A percentile compares a stretch with the other conserved stretches of the same genome.
phyloP scores from a whole-genome alignment of 176 grass and related monocot species.

The Lolium multiflorum region DNA sequence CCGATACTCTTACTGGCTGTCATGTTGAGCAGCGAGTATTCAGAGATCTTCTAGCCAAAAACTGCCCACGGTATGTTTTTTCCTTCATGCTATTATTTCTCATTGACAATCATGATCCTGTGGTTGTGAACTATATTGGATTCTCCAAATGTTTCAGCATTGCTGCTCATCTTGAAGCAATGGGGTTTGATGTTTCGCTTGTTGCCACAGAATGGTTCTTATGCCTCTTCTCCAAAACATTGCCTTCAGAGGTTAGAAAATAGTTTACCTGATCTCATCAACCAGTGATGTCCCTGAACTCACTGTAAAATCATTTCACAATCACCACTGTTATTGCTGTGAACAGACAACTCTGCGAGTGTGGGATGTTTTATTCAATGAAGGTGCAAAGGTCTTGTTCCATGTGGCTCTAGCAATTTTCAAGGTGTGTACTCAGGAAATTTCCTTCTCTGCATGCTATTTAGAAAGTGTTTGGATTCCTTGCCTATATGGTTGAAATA shows the following conservation, averaged over 20 bases:
- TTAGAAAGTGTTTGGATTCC: not conserved
- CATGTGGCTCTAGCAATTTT: slow-evolving; percentile 94
- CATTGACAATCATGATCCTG: not conserved
- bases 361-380: slow-evolving; percentile 98
- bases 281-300: slow-evolving; percentile 9
- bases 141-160: slow-evolving; percentile 62
- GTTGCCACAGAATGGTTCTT: slow-evolving; percentile 99
- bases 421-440: slow-evolving; percentile 62
- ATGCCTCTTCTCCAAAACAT: slow-evolving; percentile 93
- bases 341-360: slow-evolving; percentile 86
- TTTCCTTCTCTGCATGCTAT: not conserved
- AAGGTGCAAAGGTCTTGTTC: slow-evolving; percentile 97
- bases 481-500: not conserved
- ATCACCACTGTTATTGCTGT: slow-evolving; percentile 26
- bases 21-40: slow-evolving; percentile 99
- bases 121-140: not conserved
- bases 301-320: not conserved
- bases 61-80: slow-evolving; percentile 76
- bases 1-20: slow-evolving; percentile 92
- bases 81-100: not conserved
- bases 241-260: slow-evolving; percentile 87
- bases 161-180: slow-evolving; percentile 81
- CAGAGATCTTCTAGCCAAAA: slow-evolving; percentile 94
- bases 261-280: not conserved
- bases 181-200: slow-evolving; percentile 95